Evolutionary conservation across 2,329 filamentous ascomycete species (phyloP).

Genomic region (Xylariaceae sp.): DNA sequence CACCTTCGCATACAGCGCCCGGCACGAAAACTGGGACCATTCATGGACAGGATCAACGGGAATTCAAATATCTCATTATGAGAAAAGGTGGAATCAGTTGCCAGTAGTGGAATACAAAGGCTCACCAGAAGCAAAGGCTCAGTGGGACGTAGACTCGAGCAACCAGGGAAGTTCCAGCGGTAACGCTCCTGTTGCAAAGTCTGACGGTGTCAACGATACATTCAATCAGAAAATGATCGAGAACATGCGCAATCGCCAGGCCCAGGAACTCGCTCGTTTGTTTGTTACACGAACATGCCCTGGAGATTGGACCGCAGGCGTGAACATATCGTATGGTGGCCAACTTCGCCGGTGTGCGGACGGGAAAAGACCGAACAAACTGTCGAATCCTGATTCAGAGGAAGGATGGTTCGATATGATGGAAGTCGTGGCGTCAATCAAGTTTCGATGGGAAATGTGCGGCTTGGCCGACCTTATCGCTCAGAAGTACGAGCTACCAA

Average conservation of each 20-base stretch:
- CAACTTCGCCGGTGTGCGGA: neutral
- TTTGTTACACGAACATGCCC: neutral
- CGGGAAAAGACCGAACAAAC: neutral
- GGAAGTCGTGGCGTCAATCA: neutral
- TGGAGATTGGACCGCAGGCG: neutral
- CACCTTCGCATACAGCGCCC: too few relatives aligned
- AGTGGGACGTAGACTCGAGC: neutral
- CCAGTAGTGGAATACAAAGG: too few relatives aligned
- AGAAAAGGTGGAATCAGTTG: too few relatives aligned
- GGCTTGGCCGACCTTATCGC: neutral
- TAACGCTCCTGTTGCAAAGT: neutral
- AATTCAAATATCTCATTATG: too few relatives aligned
- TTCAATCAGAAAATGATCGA: neutral
- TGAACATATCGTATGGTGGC: neutral
- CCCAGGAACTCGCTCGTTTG: neutral
- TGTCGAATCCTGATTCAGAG: neutral
- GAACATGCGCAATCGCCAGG: neutral
- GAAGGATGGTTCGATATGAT: neutral
- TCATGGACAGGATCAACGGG: too few relatives aligned
- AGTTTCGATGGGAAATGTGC: neutral
- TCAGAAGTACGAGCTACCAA: neutral
- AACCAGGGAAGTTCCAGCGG: too few relatives aligned
- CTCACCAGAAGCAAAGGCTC: too few relatives aligned
- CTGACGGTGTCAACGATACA: neutral
- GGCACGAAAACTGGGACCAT: too few relatives aligned